Percentiles rank a stretch among this genome's conserved stretches.
phyloP scores from a whole-genome alignment of 1,284 basidiomycete species.

The Naganishia sp. region DNA sequence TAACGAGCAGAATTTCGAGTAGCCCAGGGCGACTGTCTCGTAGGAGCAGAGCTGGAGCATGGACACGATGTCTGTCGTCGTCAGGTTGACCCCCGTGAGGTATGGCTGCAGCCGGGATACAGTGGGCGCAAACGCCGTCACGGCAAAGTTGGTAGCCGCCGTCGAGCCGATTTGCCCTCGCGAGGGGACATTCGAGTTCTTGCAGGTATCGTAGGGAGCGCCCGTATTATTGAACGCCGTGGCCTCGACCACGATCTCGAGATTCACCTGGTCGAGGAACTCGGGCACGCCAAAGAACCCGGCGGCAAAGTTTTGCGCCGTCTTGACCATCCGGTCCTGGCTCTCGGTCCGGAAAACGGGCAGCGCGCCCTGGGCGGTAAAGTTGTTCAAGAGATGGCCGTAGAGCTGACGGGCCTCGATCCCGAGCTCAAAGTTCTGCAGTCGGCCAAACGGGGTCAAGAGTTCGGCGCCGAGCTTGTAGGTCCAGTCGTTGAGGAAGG shows the following conservation, averaged over 20 bases:
- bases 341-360: constrained; percentile 87
- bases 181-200: constrained; percentile 75
- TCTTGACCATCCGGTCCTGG: constrained; percentile 80
- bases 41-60: constrained; percentile 66
- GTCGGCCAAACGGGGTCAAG: constrained; percentile 56
- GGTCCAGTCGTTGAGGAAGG: constrained; percentile 56
- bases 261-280: constrained; percentile 77
- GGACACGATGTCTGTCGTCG: constrained; percentile 40
- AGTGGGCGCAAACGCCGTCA: constrained; percentile 53
- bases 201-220: constrained; percentile 49
- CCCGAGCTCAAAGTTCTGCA: constrained; percentile 52
- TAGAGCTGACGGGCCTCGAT: constrained; percentile 61
- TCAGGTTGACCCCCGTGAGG: constrained; percentile 39
- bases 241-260: constrained; percentile 60
- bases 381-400: constrained; percentile 76
- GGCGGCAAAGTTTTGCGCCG: constrained; percentile 78
- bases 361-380: constrained; percentile 65
- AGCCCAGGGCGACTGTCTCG: constrained; percentile 88
- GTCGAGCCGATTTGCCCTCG: constrained; percentile 50
- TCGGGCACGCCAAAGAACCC: constrained; percentile 86
- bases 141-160: constrained; percentile 63
- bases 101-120: constrained; percentile 46
- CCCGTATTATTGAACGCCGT: constrained; percentile 58
- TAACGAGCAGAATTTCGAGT: constrained; percentile 82
- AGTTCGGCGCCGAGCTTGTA: constrained; percentile 57